Evolutionary conservation across 1,284 basidiomycete genomes (phyloP).

Genomic region (Neolentinus lepideus): DNA sequence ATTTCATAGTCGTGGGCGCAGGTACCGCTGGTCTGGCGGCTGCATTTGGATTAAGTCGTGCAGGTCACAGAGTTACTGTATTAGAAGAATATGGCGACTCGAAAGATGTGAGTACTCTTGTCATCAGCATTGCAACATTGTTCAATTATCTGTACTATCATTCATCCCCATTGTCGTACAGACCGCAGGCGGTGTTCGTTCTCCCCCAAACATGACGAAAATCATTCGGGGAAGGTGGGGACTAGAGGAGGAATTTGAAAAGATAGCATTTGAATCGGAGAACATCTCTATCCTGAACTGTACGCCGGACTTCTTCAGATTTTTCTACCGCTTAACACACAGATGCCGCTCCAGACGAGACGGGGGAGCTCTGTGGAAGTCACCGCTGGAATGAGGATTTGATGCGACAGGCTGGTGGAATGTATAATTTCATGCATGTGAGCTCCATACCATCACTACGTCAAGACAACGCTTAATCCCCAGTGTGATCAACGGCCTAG

Average conservation of each 20-base stretch:
- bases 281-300: not conserved
- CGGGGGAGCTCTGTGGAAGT: not conserved
- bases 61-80: not conserved
- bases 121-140: not conserved
- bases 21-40: not conserved
- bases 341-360: not conserved
- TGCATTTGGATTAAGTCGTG: not conserved
- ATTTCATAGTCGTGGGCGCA: not conserved
- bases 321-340: not conserved
- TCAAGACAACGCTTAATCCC: not conserved
- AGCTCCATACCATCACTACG: not conserved
- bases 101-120: not conserved
- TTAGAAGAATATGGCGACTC: not conserved
- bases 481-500: slow-evolving; percentile 7
- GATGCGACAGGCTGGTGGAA: not conserved
- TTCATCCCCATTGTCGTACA: slow-evolving; percentile 5
- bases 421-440: not conserved
- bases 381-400: not conserved
- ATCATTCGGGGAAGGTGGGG: slow-evolving; percentile 48
- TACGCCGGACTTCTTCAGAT: not conserved
- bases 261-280: not conserved
- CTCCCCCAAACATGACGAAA: slow-evolving; percentile 51
- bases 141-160: not conserved
- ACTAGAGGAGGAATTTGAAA: slow-evolving; percentile 28
- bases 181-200: slow-evolving; percentile 36